Base-by-base conservation (phyloP, 176 grass and related monocot genomes). In the Juncus effusus region DNA sequence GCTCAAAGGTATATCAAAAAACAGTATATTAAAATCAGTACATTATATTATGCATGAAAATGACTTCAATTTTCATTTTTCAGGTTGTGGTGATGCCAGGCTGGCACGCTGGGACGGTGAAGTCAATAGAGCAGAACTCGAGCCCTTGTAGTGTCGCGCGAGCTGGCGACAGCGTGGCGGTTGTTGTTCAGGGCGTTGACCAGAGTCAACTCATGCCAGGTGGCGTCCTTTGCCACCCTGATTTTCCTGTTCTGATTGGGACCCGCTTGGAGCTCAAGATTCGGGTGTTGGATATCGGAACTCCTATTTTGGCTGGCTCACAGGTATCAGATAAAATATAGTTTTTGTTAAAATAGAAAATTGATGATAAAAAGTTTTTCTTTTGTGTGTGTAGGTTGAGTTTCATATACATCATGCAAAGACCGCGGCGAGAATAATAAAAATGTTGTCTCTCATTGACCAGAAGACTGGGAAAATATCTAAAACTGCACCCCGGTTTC, bases 361-460 rank as follows among this genome's bases (percentile, higher is more conserved):
- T 16, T 3, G n/a, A 44, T 42, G 10, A 54, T 41, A 64, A 74
- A 74, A 52, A 9, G n/a, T 76, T 56, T 75, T 36, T 4, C 6
- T 7, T 77, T 28, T 28, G 19, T 28, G 19, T 66, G 13, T 72
- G 8, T 76, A 95, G 90, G 86, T 95, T 42, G 90, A 95, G 52
- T 95, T 89, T 78, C 93, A 92, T 77, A 86, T 97, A 92, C 88
- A 97, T 86, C 93, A 92, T 77, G 93, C 90, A 60, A 97, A 97
- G 64, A 80, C 74, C 57, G 79, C 93, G 12, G 88, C 85, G 50
- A 92, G 77, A 51, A 69, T 97, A 75, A 59, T 62, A 16, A 97
- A 91, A 78, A 89, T 97, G 35, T 13, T 89, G 54, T 79, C 85
- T 6, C 63, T 97, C 71, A 85, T 97, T 37, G 88, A 97, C 71